Evolutionary conservation across 352 stramenopile genomes (phyloP), one percentile per base, ranked within the genome.

Genomic region (Phytopythium chamaehyphon): DNA sequence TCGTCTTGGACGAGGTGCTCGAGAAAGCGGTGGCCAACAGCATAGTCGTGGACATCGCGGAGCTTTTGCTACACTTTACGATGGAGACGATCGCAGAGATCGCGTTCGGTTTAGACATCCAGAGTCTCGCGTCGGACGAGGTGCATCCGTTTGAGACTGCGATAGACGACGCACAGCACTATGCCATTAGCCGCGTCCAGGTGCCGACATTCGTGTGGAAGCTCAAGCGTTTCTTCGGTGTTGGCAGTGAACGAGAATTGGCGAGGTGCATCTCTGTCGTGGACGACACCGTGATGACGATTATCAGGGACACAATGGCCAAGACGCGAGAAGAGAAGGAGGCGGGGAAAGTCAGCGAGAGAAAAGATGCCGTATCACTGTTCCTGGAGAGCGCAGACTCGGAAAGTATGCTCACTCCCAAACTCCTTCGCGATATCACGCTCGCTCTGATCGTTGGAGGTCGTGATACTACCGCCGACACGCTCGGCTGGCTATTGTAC

Each of bases 391-490:
- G 57, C 28, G 54, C 64, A 37, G 52, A 53, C 9, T 43, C 57
- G 2, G 61, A 78, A n/a, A 51, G 44, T 3, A 57, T 16, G 10
- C 45, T 55, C 36, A 21, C 54, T 7, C 35, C 39, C 9, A 14
- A 36, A 10, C 26, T 38, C 14, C 42, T 86, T 18, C 70, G 69
- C 10, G 69, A 79, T 54, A 70, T 87, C 31, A 61, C 80, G n/a
- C 63, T 87, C 24, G 69, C 63, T 14, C 71, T 76, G 4, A 57
- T 83, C 26, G 59, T 83, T 26, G 71, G 62, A 44, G 71, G 70
- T 14, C 51, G 67, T 6, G 71, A 83, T 54, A 76, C 71, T 1
- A 79, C 71, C 6, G 66, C 71, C 0, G 61, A 57, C 35, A 59
- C 69, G 2, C 36, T 83, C 2, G 50, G 51, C 9, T 83, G 71